Conservation (phyloP, 129 eudicot genomes). For the Kitagawia praeruptora region DNA sequence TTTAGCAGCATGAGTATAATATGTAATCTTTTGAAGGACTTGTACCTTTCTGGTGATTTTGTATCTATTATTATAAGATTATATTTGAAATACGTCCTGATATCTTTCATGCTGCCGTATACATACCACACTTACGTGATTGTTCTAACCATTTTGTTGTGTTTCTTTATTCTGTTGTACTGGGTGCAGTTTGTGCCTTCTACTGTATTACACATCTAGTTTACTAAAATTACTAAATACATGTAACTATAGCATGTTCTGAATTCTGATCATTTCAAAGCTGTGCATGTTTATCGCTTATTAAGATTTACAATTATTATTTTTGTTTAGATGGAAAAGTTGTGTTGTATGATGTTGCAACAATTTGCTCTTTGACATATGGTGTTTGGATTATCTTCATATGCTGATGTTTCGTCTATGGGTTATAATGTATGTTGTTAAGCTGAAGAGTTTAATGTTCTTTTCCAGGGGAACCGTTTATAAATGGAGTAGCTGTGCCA, state of each 20-base stretch:
- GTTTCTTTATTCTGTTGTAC: background rate
- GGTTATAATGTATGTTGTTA: background rate
- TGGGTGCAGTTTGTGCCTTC: too few relatives aligned
- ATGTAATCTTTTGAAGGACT: background rate
- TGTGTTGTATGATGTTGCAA: background rate
- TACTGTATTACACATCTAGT: too few relatives aligned
- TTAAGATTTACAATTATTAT: background rate
- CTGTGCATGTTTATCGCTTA: background rate
- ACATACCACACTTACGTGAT: background rate
- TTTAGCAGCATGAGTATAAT: background rate
- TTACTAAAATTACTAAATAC: background rate
- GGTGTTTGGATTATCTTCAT: background rate
- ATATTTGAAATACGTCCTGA: background rate
- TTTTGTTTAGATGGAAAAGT: too few relatives aligned
- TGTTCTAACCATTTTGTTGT: too few relatives aligned
- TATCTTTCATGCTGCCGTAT: background rate
- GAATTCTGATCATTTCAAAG: background rate
- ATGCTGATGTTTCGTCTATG: background rate
- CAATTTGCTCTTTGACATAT: background rate
- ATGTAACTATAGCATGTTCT: background rate
- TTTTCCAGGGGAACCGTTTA: conserved; percentile 83
- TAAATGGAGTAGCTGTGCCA: conserved; percentile 82
- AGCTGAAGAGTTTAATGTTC: background rate
- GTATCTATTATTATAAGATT: background rate
- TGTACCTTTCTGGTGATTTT: background rate